A percentile compares a stretch with the other conserved stretches of the same genome.
Conservation (phyloP, 768 basidiomycete genomes). For the Lentinula aciculospora region DNA sequence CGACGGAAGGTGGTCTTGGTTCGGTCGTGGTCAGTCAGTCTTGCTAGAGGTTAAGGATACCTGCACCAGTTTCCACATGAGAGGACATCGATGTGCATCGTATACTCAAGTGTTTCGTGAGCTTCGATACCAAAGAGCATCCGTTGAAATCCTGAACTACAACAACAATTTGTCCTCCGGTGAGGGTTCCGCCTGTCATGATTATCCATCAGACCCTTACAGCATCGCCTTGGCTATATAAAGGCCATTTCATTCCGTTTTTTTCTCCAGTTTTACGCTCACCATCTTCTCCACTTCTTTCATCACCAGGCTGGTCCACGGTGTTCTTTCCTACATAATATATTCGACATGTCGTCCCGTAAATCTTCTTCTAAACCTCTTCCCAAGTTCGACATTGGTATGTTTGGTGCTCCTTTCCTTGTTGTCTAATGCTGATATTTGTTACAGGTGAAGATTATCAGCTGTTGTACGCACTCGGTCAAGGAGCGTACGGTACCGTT, state of each 20-base stretch:
- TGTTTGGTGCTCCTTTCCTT: slow-evolving; percentile 8
- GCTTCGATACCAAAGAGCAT: too few species aligned
- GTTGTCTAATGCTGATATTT: slow-evolving; percentile 5
- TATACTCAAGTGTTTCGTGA: too few species aligned
- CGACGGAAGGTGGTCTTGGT: background rate
- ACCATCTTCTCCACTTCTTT: background rate
- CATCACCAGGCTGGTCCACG: slow-evolving; percentile 37
- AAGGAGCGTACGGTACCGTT: slow-evolving; percentile 89
- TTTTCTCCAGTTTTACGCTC: slow-evolving; percentile 1
- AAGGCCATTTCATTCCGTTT: background rate
- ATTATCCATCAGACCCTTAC: slow-evolving; percentile 4
- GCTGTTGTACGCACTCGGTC: slow-evolving; percentile 68
- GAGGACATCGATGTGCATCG: too few species aligned
- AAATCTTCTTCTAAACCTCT: slow-evolving; percentile 57
- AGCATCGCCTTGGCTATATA: background rate
- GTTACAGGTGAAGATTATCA: slow-evolving; percentile 64
- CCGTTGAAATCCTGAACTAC: too few species aligned
- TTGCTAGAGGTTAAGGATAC: too few species aligned
- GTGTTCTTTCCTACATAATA: slow-evolving; percentile 21
- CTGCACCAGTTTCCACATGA: too few species aligned
- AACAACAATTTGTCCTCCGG: too few species aligned
- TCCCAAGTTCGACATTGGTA: slow-evolving; percentile 71
- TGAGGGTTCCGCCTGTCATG: background rate
- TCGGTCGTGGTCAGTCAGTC: too few species aligned
- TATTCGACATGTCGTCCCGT: slow-evolving; percentile 40